Evolutionary conservation across 148 eudicot genomes (phyloP), one percentile per base, ranked within the genome.

Genomic region (Agrostemma githago): DNA sequence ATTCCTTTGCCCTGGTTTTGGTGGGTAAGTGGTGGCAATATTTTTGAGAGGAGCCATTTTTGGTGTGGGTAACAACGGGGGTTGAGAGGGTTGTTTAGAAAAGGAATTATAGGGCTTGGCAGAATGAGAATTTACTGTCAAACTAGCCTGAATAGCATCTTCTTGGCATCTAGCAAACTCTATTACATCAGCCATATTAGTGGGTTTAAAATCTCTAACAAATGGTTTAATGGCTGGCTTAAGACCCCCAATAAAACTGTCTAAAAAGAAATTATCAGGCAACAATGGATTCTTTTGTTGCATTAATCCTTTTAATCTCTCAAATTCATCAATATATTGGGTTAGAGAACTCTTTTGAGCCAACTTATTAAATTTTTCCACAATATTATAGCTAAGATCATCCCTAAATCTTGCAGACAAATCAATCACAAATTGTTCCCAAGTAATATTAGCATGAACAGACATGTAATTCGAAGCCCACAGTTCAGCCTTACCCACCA

Each of bases 291-390:
- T 26, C 34, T 26, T 26, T 26, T 26, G 34, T 26, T 26, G 34
- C 34, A 26, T 26, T 26, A 68, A 19, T 4, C 54, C 8, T 17
- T 17, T 43, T 3, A 68, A n/a, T 0, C 2, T 5, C 54, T 68
- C 71, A 68, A 68, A 68, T 6, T 43, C 14, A 3, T 68, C 71
- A 11, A 68, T 16, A 43, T 68, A 68, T 4, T 68, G 26, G 6
- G 42, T 51, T 1, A 68, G 0, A 16, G 71, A 42, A 3, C 71
- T 14, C 0, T 4, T 2, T 43, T 68, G 71, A 8, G 4, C 4
- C 37, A 43, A 44, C 7, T 68, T 68, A 16, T 68, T 43, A 5
- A 68, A 68, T 12, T 68, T 26, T 8, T 68, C 71, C 2, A 68
- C 71, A 1, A 43, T 26, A 4, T 43, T 68, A 7, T 7, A 5